Percentiles rank a stretch among this genome's conserved stretches.
Conservation (phyloP, 2,329 filamentous ascomycete species). For the Claviceps sp. region DNA sequence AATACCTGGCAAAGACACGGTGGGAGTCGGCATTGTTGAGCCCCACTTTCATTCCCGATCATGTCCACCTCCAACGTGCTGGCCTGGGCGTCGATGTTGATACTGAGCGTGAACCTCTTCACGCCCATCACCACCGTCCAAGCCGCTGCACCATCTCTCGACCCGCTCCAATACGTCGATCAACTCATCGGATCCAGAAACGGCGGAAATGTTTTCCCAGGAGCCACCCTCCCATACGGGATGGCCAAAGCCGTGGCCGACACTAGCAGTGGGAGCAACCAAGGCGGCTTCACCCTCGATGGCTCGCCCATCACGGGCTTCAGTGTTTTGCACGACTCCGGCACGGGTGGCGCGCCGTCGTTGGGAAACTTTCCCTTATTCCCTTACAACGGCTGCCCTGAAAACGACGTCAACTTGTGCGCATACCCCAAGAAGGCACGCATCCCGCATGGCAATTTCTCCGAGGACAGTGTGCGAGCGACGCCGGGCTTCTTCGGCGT, state of each 20-base stretch:
- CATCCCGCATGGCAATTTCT: constrained; percentile 28
- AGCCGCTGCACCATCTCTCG: background rate
- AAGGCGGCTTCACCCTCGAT: constrained; percentile 44
- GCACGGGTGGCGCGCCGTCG: constrained; percentile 44
- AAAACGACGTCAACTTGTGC: constrained; percentile 48
- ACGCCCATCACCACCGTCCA: background rate
- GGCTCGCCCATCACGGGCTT: constrained; percentile 37
- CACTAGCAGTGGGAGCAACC: constrained; percentile 28
- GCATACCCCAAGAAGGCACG: constrained; percentile 38
- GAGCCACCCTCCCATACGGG: constrained; percentile 29
- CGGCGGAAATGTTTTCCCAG: constrained; percentile 29
- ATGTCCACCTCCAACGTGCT: background rate
- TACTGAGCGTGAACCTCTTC: background rate
- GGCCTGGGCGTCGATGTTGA: background rate
- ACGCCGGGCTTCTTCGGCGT: constrained; percentile 54
- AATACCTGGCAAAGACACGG: too few species aligned
- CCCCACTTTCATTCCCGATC: background rate
- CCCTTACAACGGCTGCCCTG: constrained; percentile 46
- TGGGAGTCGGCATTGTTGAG: background rate
- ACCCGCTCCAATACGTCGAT: constrained; percentile 19
- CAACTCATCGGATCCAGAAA: constrained; percentile 22
- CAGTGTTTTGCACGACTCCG: constrained; percentile 44
- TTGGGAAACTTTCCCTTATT: constrained; percentile 65
- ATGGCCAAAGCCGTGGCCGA: constrained; percentile 47
- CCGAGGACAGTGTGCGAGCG: constrained; percentile 37